A percentile compares a stretch with the other conserved stretches of the same genome.
These are phyloP conservation scores for Hydrangea macrophylla DNA, from an alignment of 148 eudicot species.

Conservation along the genomic window DNA sequence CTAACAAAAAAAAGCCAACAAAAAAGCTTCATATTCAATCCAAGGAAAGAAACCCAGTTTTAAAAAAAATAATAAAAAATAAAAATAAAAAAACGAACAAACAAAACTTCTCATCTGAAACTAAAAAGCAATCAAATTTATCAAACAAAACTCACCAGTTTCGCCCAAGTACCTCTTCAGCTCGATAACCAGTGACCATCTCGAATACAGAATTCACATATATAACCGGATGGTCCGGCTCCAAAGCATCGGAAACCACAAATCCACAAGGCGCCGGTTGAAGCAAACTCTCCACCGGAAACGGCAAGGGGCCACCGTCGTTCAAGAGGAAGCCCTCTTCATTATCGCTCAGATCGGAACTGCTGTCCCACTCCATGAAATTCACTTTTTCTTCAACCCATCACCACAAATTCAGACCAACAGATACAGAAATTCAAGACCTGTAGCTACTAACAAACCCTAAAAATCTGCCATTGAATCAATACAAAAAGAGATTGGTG, in stretches of 20 bases:
- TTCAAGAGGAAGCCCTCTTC: constrained; percentile 61
- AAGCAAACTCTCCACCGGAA: constrained; percentile 57
- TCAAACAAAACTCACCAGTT: constrained; percentile 57
- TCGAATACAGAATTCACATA: constrained; percentile 86
- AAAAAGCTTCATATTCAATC: no score
- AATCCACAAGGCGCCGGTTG: constrained; percentile 81
- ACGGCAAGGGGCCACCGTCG: constrained; percentile 65
- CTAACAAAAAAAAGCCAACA: no score
- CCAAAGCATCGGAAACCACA: constrained; percentile 77
- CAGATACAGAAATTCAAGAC: no score
- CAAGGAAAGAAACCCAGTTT: no score
- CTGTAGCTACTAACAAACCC: no score
- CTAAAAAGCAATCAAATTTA: no score
- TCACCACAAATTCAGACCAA: no score
- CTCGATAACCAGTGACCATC: constrained; percentile 79
- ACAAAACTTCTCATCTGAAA: neutral
- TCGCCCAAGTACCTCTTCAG: constrained; percentile 93
- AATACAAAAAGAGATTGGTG: no score
- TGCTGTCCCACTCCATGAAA: constrained; percentile 99
- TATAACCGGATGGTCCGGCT: constrained; percentile 75
- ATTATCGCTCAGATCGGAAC: constrained; percentile 66
- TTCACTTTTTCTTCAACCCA: no score
- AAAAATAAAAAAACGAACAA: no score
- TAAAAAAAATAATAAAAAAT: no score
- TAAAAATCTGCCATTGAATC: no score